Conservation (phyloP, 306 rosid species). For the Crotalaria pallida region DNA sequence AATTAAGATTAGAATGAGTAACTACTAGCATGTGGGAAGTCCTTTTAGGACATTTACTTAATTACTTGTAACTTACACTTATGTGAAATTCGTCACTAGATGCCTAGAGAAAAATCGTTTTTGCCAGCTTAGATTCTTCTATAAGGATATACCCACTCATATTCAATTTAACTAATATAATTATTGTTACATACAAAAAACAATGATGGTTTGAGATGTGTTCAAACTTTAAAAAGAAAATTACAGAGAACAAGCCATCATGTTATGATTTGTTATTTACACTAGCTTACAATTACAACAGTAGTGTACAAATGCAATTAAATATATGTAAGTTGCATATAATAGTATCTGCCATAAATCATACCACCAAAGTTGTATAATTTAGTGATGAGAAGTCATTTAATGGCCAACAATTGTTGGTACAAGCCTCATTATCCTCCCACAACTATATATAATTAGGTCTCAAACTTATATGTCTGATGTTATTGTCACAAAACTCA, state of each 20-base stretch:
- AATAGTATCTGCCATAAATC: neutral
- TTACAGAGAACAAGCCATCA: neutral
- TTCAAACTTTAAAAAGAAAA: neutral
- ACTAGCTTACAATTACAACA: neutral
- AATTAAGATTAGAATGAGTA: neutral
- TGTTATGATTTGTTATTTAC: neutral
- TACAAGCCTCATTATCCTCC: neutral
- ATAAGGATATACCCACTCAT: neutral
- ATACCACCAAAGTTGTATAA: neutral
- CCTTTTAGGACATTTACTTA: neutral
- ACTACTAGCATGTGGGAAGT: conserved; percentile 15
- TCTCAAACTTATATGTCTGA: neutral
- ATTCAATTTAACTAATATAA: neutral
- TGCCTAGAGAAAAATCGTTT: neutral
- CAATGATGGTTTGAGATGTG: neutral
- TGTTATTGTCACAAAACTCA: conserved; percentile 3
- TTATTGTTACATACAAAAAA: neutral
- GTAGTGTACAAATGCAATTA: neutral
- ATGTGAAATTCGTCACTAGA: neutral
- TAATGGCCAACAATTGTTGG: conserved; percentile 16
- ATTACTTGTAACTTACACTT: neutral
- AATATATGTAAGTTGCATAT: neutral
- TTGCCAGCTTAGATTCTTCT: neutral
- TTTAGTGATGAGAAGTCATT: neutral
- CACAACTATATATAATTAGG: neutral